Base-by-base conservation (phyloP, 805 yeast genomes). In the Suhomyces pyralidae region DNA sequence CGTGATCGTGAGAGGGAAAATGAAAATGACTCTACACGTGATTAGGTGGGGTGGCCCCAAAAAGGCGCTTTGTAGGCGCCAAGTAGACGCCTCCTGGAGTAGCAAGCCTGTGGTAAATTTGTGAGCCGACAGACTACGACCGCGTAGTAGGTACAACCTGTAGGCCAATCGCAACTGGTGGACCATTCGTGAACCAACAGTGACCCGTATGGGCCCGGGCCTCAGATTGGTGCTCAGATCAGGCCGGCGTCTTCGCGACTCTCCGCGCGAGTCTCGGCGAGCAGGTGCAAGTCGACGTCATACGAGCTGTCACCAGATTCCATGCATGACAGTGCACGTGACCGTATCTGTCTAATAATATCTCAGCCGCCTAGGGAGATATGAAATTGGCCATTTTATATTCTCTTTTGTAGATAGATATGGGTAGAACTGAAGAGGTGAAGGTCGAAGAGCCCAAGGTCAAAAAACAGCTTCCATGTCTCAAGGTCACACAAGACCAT, bases 401-500 rank as follows among this genome's bases (percentile, higher is more conserved):
- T 1, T 30, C 15, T 3, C 25, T 14, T 14, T 17, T 36, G 20
- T 5, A 7, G 22, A 4, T 20, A 36, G 12, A 12, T 8, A 38
- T 38, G 42, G 22, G 24, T 17, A 19, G 8, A 38, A 17, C 20
- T 19, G 42, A 38, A 38, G 42, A 19, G 7, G 17, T 19, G 9
- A 7, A n/a, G 42, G 42, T 38, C 22, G 24, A 19, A 10, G 42
- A 38, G 14, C 42, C 42, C 34, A 46, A 24, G 10, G 38, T 20
- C 26, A 40, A 42, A 20, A 25, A 30, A 28, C n/a, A 34, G 30
- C 40, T 36, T 26, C 45, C 52, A 2, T 9, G 40, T 7, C 22
- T 50, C 19, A 45, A 45, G 10, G 52, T 50, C 30, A 45, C 45
- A n/a, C 49, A 32, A 8, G 52, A 50, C 24, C 52, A 40, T 4